Base-by-base conservation (phyloP, 176 grass and related monocot genomes). In the Oryza nivara region DNA sequence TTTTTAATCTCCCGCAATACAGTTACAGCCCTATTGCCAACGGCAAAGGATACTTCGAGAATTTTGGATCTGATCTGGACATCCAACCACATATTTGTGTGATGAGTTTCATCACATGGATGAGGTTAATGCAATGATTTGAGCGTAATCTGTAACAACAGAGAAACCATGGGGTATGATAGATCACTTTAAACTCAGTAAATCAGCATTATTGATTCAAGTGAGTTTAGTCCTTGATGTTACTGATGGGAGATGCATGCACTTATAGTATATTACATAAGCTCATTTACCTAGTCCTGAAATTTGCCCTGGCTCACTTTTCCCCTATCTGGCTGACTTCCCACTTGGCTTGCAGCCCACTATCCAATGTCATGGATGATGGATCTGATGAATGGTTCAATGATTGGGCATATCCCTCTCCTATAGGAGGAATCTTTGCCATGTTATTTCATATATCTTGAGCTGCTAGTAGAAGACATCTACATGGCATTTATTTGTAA, bases 381-480 rank as follows among this genome's bases (percentile, higher is more conserved):
- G 30, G 72, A 89, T 86, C 17, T n/a, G 67, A 78, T 26, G 22
- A 30, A 67, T 43, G 10, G 28, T 68, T 63, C 68, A 86, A 90
- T 90, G 72, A 86, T 90, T 72, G 20, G 23, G 35, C 56, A 73
- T 82, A 86, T 82, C 86, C 46, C 67, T 28, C 16, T 54, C 81
- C 58, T 74, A 45, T 28, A 6, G 30, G 11, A 75, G 45, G 72
- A 20, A 60, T 79, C 46, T 68, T 67, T 46, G 11, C 41, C 15
- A 68, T 9, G 14, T 60, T 32, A 73, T 69, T 58, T 74, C 70
- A 70, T 67, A 70, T 67, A 15, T 67, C 80, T 48, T 67, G 19
- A 11, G 46, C 44, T 14, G 16, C 28, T 23, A 69, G 10, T 38
- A 73, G 19, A 75, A 56, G 3, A 54, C 52, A 30, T 36, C 26